phyloP scores from a whole-genome alignment of 1,284 basidiomycete genomes.

The Ceratobasidium sp. region DNA sequence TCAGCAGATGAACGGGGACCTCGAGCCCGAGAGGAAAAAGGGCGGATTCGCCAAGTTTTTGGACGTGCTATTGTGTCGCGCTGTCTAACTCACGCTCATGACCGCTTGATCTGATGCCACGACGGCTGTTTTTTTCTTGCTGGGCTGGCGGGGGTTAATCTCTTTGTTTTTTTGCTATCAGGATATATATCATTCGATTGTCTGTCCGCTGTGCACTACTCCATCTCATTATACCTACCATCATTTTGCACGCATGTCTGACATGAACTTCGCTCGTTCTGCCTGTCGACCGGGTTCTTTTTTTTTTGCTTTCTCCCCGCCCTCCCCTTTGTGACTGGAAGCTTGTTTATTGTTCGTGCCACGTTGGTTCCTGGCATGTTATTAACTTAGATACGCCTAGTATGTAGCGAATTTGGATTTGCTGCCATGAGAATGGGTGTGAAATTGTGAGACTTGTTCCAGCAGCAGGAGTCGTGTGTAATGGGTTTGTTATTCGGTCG shows the following conservation, averaged over 20 bases:
- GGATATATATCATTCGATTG: background rate
- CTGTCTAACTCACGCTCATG: slow-evolving; percentile 12
- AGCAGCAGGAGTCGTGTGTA: too few relatives aligned
- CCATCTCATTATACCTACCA: slow-evolving; percentile 33
- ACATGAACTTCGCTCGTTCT: slow-evolving; percentile 10
- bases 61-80: slow-evolving; percentile 33
- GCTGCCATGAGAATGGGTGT: too few relatives aligned
- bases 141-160: background rate
- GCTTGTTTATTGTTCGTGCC: slow-evolving; percentile 6
- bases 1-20: slow-evolving; percentile 35
- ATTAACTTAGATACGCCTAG: background rate
- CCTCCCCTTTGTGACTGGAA: too few relatives aligned
- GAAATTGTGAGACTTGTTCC: too few relatives aligned
- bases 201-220: slow-evolving; percentile 30
- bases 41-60: slow-evolving; percentile 34
- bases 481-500: too few relatives aligned
- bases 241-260: slow-evolving; percentile 33
- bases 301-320: background rate
- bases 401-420: too few relatives aligned
- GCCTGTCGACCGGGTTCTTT: slow-evolving; percentile 34
- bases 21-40: slow-evolving; percentile 34
- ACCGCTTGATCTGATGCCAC: slow-evolving; percentile 12
- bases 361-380: background rate
- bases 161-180: slow-evolving; percentile 25
- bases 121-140: background rate